Base-by-base conservation (phyloP, 768 basidiomycete genomes). In the Lactarius indigo region DNA sequence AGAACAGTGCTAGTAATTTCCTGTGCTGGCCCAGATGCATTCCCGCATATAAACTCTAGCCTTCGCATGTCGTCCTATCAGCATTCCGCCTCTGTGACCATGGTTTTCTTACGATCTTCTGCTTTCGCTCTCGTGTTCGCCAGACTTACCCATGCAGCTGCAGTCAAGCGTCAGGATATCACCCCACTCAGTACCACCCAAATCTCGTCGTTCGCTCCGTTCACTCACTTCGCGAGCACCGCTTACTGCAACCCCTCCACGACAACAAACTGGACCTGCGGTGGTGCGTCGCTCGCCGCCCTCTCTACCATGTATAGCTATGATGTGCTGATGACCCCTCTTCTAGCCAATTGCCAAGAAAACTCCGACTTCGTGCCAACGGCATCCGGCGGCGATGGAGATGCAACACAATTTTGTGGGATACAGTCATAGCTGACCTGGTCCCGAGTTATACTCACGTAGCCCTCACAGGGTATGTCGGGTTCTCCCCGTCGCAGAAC, bases 361-460 rank as follows among this genome's bases (percentile, higher is more conserved):
- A 85, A 82, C 70, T 73, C 82, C 4, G 64, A 68, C n/a, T 86
- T 87, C 65, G 58, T 77, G 35, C 82, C 84, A 0, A 73, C 80
- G 30, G 83, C 81, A 4, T 76, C 80, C 13, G 84, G 84, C 12
- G 84, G 84, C 6, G 74, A 84, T 57, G 84, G 82, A 5, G 68
- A 70, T 50, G 57, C 58, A 0, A 71, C 75, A 2, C 84, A 83
- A 64, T 84, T 78, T 69, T 85, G 81, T 82, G 57, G 30, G 74
- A 57, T 23, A 18, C 20, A 20, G 12, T 17, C 9, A 7, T 6
- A 18, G 28, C 42, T 35, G 39, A 33, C 8, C 18, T 2, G 12
- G 17, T 52, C 17, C 15, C 17, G 42, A 35, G 17, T 37, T 9
- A 42, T 37, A 13, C 57, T 63, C n/a, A 44, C 18, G 20, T 20